Conservation (phyloP, 2,329 filamentous ascomycete genomes). For the Capronia coronata region DNA sequence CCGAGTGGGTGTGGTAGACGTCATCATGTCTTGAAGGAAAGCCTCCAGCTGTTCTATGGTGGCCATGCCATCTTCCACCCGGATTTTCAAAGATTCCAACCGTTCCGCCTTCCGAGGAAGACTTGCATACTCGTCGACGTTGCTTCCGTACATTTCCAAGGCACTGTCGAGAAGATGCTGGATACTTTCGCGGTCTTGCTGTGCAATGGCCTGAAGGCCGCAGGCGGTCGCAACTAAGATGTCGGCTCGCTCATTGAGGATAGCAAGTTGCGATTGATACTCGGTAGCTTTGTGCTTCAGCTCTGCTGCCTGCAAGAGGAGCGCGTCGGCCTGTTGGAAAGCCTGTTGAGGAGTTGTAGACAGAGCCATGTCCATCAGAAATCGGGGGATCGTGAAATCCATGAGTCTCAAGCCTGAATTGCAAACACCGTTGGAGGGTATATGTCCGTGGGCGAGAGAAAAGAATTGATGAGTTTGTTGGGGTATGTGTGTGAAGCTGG, state of each 20-base stretch:
- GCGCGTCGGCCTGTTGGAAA: conserved; percentile 11
- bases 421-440: too few relatives aligned
- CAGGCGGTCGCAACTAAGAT: conserved; percentile 9
- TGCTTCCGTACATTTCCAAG: conserved; percentile 1
- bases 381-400: conserved; percentile 9
- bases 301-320: conserved; percentile 9
- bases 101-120: neutral
- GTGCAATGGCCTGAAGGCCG: conserved; percentile 12
- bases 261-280: conserved; percentile 6
- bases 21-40: conserved; percentile 1
- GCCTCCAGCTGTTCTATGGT: conserved; percentile 11
- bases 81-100: conserved; percentile 5
- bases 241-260: conserved; percentile 9
- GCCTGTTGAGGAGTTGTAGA: conserved; percentile 11
- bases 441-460: too few relatives aligned
- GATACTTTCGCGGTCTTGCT: conserved; percentile 10
- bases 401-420: neutral
- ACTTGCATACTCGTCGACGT: conserved; percentile 1
- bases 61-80: conserved; percentile 15
- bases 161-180: conserved; percentile 8
- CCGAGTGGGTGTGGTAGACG: neutral
- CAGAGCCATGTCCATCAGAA: conserved; percentile 4
- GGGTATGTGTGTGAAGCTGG: too few relatives aligned
- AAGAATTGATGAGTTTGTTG: neutral
- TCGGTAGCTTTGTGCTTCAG: conserved; percentile 6